phyloP scores from a whole-genome alignment of 192 early-diverging fungal genomes.

The Coemansia umbellata region DNA sequence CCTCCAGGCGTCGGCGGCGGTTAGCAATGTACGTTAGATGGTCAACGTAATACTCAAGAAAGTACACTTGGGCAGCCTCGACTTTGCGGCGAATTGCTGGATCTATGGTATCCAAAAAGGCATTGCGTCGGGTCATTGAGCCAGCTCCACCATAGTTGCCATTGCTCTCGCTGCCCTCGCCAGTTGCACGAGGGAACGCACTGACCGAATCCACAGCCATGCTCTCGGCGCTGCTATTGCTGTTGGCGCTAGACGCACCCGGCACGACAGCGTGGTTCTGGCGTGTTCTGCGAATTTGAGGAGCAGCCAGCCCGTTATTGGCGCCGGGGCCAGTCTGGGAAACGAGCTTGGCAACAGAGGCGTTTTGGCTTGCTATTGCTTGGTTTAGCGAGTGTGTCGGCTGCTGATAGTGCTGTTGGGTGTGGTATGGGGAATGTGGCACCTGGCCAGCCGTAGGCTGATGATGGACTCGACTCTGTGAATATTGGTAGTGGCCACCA shows the following conservation, averaged over 20 bases:
- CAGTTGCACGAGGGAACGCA: neutral
- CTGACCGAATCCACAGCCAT: slow-evolving; percentile 10
- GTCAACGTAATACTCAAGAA: slow-evolving; percentile 78
- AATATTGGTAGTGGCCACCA: too few species aligned
- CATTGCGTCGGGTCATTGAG: slow-evolving; percentile 44
- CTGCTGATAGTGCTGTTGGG: slow-evolving; percentile 11
- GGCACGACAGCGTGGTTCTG: slow-evolving; percentile 9
- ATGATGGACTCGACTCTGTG: too few species aligned
- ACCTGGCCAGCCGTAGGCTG: slow-evolving; percentile 1
- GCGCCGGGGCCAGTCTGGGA: slow-evolving; percentile 7
- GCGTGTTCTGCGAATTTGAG: slow-evolving; percentile 34
- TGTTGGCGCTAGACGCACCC: neutral
- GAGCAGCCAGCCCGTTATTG: slow-evolving; percentile 22
- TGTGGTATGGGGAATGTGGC: slow-evolving; percentile 9
- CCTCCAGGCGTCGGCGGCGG: slow-evolving; percentile 56
- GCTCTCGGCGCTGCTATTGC: neutral
- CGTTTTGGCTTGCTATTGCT: slow-evolving; percentile 16
- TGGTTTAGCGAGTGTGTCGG: slow-evolving; percentile 27
- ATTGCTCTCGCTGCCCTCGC: neutral
- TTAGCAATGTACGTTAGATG: slow-evolving; percentile 68
- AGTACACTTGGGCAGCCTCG: slow-evolving; percentile 54
- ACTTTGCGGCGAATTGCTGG: slow-evolving; percentile 45
- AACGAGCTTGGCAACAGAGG: neutral
- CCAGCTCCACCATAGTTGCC: slow-evolving; percentile 18
- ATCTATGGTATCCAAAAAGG: slow-evolving; percentile 44